Evolutionary conservation across 352 stramenopile genomes (phyloP).

Genomic region (Blastocystis sp.): DNA sequence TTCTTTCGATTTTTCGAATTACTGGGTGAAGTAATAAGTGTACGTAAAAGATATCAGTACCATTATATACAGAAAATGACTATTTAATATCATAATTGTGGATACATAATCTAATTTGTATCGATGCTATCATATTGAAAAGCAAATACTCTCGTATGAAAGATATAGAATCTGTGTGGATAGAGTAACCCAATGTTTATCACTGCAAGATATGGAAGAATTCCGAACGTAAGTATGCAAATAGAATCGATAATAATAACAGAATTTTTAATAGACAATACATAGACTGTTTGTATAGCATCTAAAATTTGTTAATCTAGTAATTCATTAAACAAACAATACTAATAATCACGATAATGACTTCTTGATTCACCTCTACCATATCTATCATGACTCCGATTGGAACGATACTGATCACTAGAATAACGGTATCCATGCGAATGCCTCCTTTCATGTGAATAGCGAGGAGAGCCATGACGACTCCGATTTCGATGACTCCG

Average conservation of each 20-base stretch:
- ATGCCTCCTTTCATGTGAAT: background rate
- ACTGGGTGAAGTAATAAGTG: too few species aligned
- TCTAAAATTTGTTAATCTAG: background rate
- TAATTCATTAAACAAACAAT: background rate
- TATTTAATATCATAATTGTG: too few species aligned
- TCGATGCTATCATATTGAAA: too few species aligned
- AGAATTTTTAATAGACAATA: background rate
- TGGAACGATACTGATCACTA: background rate
- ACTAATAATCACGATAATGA: conserved; percentile 14
- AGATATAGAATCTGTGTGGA: too few species aligned
- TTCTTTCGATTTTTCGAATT: too few species aligned
- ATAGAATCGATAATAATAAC: background rate
- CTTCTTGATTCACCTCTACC: background rate
- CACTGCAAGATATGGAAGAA: background rate
- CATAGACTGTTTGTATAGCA: background rate
- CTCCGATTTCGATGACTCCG: background rate
- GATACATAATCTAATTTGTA: too few species aligned
- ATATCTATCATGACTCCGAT: background rate
- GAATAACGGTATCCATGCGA: background rate
- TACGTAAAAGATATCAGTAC: too few species aligned
- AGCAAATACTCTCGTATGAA: too few species aligned
- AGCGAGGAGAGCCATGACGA: background rate
- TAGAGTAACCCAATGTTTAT: too few species aligned
- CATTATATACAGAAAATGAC: too few species aligned
- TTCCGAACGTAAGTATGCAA: background rate